These are phyloP conservation scores for Boeremia lycopersici DNA, from an alignment of 2,329 filamentous ascomycete species.

Conservation along the genomic window DNA sequence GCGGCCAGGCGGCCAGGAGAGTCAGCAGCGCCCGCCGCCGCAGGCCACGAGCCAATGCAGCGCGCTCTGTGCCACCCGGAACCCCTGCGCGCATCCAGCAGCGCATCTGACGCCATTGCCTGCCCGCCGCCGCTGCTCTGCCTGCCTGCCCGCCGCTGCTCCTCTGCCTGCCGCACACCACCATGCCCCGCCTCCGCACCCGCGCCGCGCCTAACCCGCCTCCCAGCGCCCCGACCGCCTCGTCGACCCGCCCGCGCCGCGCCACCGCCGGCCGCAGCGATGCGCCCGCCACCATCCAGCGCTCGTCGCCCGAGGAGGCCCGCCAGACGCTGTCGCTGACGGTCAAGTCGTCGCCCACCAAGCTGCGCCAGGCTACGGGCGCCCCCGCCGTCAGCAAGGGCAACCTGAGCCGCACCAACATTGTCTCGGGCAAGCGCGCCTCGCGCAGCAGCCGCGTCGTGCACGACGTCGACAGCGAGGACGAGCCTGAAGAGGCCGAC, in stretches of 20 bases:
- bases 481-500: constrained; percentile 49
- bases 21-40: no score
- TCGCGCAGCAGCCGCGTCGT: constrained; percentile 48
- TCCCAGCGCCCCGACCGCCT: constrained; percentile 44
- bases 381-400: constrained; percentile 35
- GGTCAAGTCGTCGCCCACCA: constrained; percentile 57
- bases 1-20: no score
- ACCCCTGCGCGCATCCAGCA: constrained; percentile 23
- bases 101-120: constrained; percentile 26
- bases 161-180: constrained; percentile 34
- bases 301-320: constrained; percentile 49
- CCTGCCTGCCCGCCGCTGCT: constrained; percentile 3
- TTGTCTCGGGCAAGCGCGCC: constrained; percentile 46
- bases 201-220: constrained; percentile 43
- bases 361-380: constrained; percentile 55
- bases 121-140: background rate
- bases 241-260: constrained; percentile 47
- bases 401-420: constrained; percentile 43
- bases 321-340: constrained; percentile 56
- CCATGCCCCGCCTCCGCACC: constrained; percentile 47
- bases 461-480: constrained; percentile 49
- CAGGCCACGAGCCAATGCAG: constrained; percentile 15
- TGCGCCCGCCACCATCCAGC: constrained; percentile 46
- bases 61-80: constrained; percentile 29
- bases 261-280: constrained; percentile 39